A percentile compares a stretch with the other conserved stretches of the same genome.
Conservation (phyloP, 208 protist genomes). For the Leishmania gerbilli region DNA sequence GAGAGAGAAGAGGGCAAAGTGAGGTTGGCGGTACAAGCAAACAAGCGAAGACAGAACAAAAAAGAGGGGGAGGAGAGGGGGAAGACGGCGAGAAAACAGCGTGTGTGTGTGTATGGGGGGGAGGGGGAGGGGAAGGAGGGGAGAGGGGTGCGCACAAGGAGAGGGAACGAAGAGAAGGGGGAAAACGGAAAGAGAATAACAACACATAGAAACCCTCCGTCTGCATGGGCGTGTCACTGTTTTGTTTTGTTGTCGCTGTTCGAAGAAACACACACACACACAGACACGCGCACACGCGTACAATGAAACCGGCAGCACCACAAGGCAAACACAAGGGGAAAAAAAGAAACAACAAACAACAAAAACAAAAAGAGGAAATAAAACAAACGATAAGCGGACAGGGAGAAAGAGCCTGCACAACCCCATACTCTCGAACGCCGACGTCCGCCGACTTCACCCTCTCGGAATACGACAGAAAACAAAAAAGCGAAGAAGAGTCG, state of each 20-base stretch:
- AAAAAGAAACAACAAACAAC: background rate
- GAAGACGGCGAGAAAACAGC: too few species aligned
- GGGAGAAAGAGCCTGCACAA: background rate
- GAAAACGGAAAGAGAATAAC: slow-evolving; percentile 6
- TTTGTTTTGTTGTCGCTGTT: background rate
- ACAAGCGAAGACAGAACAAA: background rate
- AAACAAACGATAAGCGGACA: background rate
- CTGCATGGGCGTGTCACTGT: background rate
- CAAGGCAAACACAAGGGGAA: background rate
- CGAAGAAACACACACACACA: background rate
- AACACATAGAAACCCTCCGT: background rate
- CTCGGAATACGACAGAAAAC: background rate
- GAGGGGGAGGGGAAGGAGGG: background rate
- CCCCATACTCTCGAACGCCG: background rate
- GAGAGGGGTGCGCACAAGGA: too few species aligned
- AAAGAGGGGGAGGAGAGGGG: background rate
- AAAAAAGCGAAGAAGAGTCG: background rate
- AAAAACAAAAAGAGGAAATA: background rate
- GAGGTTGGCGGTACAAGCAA: background rate
- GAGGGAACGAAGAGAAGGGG: background rate
- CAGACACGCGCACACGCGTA: background rate
- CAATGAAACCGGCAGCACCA: background rate
- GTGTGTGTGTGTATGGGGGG: too few species aligned
- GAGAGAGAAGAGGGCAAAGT: background rate
- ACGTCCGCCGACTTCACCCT: background rate